Evolutionary conservation across 805 yeast species (phyloP).

Genomic region (Candida chauliodis): DNA sequence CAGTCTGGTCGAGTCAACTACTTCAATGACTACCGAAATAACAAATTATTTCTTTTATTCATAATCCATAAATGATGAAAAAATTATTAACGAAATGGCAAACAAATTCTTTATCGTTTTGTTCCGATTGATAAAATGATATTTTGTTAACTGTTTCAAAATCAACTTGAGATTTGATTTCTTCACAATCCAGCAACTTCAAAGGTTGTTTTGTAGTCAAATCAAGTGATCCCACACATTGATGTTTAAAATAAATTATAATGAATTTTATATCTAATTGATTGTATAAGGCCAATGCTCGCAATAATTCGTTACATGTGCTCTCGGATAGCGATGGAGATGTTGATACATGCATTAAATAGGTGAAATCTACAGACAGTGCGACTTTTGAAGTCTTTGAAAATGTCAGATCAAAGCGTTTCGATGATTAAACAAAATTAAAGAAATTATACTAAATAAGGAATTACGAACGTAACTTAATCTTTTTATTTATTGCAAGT

Average conservation of each 20-base stretch:
- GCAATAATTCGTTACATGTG: neutral
- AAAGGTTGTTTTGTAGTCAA: neutral
- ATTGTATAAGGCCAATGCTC: slow-evolving; percentile 1
- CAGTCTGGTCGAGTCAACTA: no score
- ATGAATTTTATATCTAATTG: neutral
- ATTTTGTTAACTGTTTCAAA: neutral
- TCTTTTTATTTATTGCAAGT: no score
- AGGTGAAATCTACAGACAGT: no score
- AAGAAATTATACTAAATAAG: no score
- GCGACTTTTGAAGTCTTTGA: no score
- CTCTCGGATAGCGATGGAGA: neutral
- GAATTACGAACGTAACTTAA: no score
- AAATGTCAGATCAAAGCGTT: no score
- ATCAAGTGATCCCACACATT: slow-evolving; percentile 3
- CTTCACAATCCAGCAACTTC: neutral
- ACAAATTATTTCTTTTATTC: no score
- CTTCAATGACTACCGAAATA: no score
- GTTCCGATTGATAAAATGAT: neutral
- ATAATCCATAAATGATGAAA: neutral
- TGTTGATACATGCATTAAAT: no score
- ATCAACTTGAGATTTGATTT: neutral
- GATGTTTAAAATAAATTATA: neutral
- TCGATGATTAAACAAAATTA: no score
- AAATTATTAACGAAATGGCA: slow-evolving; percentile 1
- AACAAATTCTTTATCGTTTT: neutral